A percentile compares a stretch with the other conserved stretches of the same genome.
Evolutionary conservation across 2,329 filamentous ascomycete genomes (phyloP).

Genomic region (Botrytis fragariae): DNA sequence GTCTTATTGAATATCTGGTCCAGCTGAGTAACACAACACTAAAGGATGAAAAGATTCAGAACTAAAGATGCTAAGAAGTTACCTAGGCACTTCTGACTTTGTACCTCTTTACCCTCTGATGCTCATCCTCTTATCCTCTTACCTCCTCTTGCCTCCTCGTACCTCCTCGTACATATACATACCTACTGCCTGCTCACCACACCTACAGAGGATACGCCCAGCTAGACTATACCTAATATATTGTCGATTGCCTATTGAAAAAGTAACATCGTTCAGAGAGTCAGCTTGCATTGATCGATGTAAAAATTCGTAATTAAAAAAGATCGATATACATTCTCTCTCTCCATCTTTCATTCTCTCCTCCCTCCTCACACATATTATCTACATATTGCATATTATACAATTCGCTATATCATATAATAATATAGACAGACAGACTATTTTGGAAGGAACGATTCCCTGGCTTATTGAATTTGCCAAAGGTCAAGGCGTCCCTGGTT

Average conservation of each 20-base stretch:
- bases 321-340: too few species aligned
- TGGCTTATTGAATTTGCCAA: slow-evolving; percentile 9
- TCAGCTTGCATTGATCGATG: neutral
- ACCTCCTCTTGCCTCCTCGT: neutral
- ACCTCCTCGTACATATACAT: too few species aligned
- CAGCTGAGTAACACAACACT: neutral
- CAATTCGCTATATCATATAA: neutral
- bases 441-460: slow-evolving; percentile 10
- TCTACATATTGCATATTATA: neutral
- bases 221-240: neutral
- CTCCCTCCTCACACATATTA: neutral
- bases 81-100: neutral
- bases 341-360: neutral
- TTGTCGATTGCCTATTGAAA: neutral
- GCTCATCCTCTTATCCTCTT: neutral
- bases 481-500: slow-evolving; percentile 17
- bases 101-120: too few species aligned
- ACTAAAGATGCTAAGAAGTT: neutral
- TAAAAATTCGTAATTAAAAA: neutral
- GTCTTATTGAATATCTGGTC: neutral
- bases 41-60: neutral
- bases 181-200: neutral
- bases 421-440: neutral
- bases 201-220: neutral
- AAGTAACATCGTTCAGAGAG: neutral